These are phyloP conservation scores for Stemphylium beticola DNA, from an alignment of 2,329 filamentous ascomycete species.

Conservation along the genomic window DNA sequence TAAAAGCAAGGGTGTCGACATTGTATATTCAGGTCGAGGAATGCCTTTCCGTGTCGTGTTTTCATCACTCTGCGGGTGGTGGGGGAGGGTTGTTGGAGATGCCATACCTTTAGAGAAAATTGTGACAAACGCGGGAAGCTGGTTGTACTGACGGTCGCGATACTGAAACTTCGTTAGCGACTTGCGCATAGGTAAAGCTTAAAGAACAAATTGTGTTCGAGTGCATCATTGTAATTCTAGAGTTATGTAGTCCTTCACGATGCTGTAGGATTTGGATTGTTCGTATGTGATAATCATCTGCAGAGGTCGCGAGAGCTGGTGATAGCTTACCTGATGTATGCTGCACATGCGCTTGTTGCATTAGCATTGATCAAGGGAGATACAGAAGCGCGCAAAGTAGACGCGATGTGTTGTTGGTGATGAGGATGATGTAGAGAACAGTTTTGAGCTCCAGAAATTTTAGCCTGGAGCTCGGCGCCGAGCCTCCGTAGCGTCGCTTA, in stretches of 20 bases:
- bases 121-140: neutral
- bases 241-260: constrained; percentile 60
- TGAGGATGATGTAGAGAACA: constrained; percentile 8
- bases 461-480: constrained; percentile 23
- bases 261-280: constrained; percentile 66
- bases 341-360: constrained; percentile 11
- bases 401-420: constrained; percentile 22
- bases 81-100: constrained; percentile 10
- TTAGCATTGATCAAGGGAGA: constrained; percentile 18
- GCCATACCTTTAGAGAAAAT: constrained; percentile 51
- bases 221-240: constrained; percentile 64
- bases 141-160: neutral
- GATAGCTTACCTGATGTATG: constrained; percentile 22
- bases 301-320: constrained; percentile 16
- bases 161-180: constrained; percentile 28
- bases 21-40: constrained; percentile 69
- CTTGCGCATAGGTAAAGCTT: neutral
- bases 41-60: constrained; percentile 70
- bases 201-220: constrained; percentile 14
- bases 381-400: constrained; percentile 19
- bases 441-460: constrained; percentile 35
- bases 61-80: constrained; percentile 62
- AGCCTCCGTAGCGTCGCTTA: constrained; percentile 28
- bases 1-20: constrained; percentile 67
- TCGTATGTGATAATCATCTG: constrained; percentile 54